Evolutionary conservation across 2,329 filamentous ascomycete species (phyloP), one percentile per base, ranked within the genome.

Genomic region (Bretziella fagacearum): DNA sequence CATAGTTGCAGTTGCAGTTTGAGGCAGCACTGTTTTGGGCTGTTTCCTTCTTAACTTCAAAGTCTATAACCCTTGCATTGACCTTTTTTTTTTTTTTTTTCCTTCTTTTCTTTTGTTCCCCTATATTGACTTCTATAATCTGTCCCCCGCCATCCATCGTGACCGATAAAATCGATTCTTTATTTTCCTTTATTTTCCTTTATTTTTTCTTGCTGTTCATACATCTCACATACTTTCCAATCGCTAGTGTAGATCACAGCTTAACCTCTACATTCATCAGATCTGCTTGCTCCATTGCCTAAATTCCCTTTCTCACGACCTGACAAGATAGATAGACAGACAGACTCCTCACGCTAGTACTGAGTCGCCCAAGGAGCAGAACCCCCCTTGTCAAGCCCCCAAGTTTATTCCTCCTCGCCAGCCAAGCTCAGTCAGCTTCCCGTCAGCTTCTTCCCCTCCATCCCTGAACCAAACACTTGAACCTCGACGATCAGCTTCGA

Each of bases 401-500:
- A 35, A 23, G 17, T 26, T 18, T 10, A 27, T 43, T 32, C 27
- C 45, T 27, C 49, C 48, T 44, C 44, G 15, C 43, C 48, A 46
- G 37, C 32, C 41, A 30, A 30, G 27, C n/a, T 30, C 27, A 30
- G n/a, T n/a, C n/a, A n/a, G n/a, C n/a, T n/a, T n/a, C n/a, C n/a
- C n/a, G 15, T 20, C 35, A 39, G 7, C 18, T 39, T 39, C 18
- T 41, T 44, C 35, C 40, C 45, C 49, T 48, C 43, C 44, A 46
- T 43, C 32, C 25, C 25, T 22, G 20, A 43, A 18, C 37, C 27
- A 27, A 8, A 11, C 20, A 8, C 18, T 18, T 22, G 30, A 30
- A 44, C 37, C 37, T n/a, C 29, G 22, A 42, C 29, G 27, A 42
- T 22, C 46, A 43, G 23, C 22, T 33, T 20, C 32, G 39, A 48